Evolutionary conservation across 176 grass and related monocot genomes (phyloP), one percentile per base, ranked within the genome.

Genomic region (Oryza australiensis): DNA sequence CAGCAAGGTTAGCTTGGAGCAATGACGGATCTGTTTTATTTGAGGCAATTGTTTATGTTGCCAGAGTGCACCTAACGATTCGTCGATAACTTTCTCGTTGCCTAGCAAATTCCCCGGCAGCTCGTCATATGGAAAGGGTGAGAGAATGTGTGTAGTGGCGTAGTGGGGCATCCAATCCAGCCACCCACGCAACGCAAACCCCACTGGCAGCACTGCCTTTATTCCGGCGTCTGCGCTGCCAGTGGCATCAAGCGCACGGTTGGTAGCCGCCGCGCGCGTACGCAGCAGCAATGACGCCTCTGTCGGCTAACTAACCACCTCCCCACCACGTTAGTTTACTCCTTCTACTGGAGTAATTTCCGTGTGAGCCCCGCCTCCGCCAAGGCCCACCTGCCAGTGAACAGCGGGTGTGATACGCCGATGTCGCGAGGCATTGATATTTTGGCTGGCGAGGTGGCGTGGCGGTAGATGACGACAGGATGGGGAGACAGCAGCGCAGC

Each of bases 231-330:
- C 74, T 13, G 69, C 46, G 7, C 53, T 9, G 57, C 8, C 10
- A 16, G 43, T 40, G 83, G 57, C 68, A 42, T 73, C 68, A 12
- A 40, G 27, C 0, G 37, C 74, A 83, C 74, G 80, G 34, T 66
- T 73, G 66, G 57, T 69, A 37, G 72, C 62, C 0, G 75, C 15
- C 11, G 35, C 11, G 34, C 16, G 41, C 11, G 13, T 2, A 11
- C 38, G 34, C 34, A 35, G 9, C 34, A 45, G 22, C 46, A 23
- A 29, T 38, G 27, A 22, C 70, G 12, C 43, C 5, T 48, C 45
- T 45, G 0, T 29, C 67, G 0, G 5, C 59, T 29, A 74, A 42
- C 59, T 29, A 74, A 42, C 76, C 1, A 16, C 48, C 6, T 10
- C 16, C 2, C 70, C 1, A 8, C 37, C 30, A 2, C 2, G 12